Evolutionary conservation across 106 monocot genomes (phyloP).

Genomic region (Narthecium ossifragum): DNA sequence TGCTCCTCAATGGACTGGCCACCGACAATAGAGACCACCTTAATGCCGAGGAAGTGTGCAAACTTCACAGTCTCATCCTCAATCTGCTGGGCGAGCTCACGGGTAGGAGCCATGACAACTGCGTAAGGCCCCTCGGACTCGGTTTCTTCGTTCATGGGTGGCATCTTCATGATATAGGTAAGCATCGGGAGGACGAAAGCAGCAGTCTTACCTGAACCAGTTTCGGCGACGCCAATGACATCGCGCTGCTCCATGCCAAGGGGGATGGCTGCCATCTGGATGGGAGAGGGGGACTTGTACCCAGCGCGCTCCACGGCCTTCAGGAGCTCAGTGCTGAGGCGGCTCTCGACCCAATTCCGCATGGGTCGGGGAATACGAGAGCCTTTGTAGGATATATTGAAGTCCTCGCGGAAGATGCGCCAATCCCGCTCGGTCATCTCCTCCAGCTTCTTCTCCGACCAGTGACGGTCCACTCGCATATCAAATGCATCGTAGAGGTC

Average conservation of each 20-base stretch:
- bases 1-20: slow-evolving; percentile 99
- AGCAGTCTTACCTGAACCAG: slow-evolving; percentile 93
- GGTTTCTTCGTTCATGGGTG: slow-evolving; percentile 88
- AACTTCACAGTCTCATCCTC: slow-evolving; percentile 98
- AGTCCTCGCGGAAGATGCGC: slow-evolving; percentile 96
- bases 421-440: slow-evolving; percentile 98
- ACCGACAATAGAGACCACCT: slow-evolving; percentile 96
- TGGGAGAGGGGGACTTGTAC: slow-evolving; percentile 86
- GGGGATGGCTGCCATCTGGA: slow-evolving; percentile 97
- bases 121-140: slow-evolving; percentile 96
- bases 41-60: slow-evolving; percentile 88
- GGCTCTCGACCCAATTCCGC: slow-evolving; percentile 87
- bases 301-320: slow-evolving; percentile 85
- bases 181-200: slow-evolving; percentile 98
- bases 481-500: slow-evolving; percentile 88
- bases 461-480: slow-evolving; percentile 93
- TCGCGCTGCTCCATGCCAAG: slow-evolving; percentile 96
- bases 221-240: slow-evolving; percentile 96
- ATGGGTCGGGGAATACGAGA: slow-evolving; percentile 74
- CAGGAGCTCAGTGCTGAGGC: slow-evolving; percentile 55
- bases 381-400: slow-evolving; percentile 93
- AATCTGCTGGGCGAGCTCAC: slow-evolving; percentile 96
- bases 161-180: slow-evolving; percentile 68
- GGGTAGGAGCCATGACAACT: slow-evolving; percentile 95
- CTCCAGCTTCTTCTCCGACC: slow-evolving; percentile 91